Conservation (phyloP, 116 monocot species). For the Iris pallida region DNA sequence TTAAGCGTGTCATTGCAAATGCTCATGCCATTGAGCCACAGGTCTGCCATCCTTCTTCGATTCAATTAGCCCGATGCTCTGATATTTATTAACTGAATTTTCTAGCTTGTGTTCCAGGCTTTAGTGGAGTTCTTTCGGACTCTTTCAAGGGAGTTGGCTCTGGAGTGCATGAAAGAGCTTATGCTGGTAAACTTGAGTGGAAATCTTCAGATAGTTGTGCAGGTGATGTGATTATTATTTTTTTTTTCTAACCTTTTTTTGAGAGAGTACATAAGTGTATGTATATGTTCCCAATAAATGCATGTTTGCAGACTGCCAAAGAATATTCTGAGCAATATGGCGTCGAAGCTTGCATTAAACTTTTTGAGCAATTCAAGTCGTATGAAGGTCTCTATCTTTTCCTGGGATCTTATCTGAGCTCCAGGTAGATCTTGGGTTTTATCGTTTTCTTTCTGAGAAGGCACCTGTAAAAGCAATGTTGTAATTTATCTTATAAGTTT, state of each 20-base stretch:
- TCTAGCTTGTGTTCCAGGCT: constrained; percentile 31
- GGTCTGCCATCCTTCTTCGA: constrained; percentile 39
- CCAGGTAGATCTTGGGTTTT: constrained; percentile 51
- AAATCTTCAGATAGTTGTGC: constrained; percentile 99
- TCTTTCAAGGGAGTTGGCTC: constrained; percentile 93
- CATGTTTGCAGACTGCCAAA: constrained; percentile 56
- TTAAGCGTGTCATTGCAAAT: constrained; percentile 98
- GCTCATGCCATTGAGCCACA: constrained; percentile 99
- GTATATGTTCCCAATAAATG: not conserved
- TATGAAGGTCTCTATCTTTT: constrained; percentile 99
- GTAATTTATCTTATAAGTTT: not conserved
- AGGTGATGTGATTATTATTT: too few species aligned
- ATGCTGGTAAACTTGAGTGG: constrained; percentile 96
- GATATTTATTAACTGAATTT: not conserved
- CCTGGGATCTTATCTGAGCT: constrained; percentile 94
- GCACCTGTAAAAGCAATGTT: not conserved
- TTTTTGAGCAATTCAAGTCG: constrained; percentile 98
- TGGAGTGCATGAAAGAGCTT: constrained; percentile 99
- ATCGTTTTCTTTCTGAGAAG: not conserved
- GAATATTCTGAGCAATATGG: constrained; percentile 96
- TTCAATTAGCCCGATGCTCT: not conserved
- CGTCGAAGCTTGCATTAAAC: constrained; percentile 88
- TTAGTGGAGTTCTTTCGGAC: constrained; percentile 99
- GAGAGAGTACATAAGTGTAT: not conserved
- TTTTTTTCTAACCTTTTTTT: not conserved